Conservation (phyloP, 2,329 filamentous ascomycete genomes). For the Periconia sp. region DNA sequence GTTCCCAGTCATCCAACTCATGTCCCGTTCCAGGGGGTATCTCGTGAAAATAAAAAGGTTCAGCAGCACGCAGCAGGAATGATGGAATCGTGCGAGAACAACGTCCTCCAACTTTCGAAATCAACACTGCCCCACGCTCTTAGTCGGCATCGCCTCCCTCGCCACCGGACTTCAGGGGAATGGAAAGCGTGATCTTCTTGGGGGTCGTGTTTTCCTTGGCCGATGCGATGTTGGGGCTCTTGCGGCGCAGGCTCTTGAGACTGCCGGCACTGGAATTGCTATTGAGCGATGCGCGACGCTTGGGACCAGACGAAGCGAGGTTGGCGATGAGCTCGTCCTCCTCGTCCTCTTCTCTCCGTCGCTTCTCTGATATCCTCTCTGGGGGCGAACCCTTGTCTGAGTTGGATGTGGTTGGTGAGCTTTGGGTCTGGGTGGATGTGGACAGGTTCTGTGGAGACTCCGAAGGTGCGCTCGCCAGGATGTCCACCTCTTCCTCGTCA, state of each 20-base stretch:
- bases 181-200: constrained; percentile 46
- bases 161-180: constrained; percentile 42
- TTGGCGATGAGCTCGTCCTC: constrained; percentile 84
- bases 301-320: constrained; percentile 59
- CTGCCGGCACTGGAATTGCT: constrained; percentile 38
- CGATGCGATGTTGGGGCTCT: constrained; percentile 45
- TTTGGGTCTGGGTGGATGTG: constrained; percentile 24
- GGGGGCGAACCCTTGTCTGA: constrained; percentile 47
- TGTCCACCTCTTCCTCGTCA: constrained; percentile 75
- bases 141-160: constrained; percentile 36
- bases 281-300: constrained; percentile 45
- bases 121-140: constrained; percentile 2
- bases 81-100: constrained; percentile 9
- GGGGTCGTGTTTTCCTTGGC: constrained; percentile 45
- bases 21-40: constrained; percentile 38
- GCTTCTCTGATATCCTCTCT: constrained; percentile 84
- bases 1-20: constrained; percentile 37
- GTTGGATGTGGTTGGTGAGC: constrained; percentile 26
- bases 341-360: constrained; percentile 88
- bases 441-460: constrained; percentile 30
- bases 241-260: constrained; percentile 43
- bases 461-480: constrained; percentile 46
- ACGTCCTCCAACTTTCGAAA: not conserved
- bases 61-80: constrained; percentile 23
- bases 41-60: constrained; percentile 26